These are phyloP conservation scores for Rhypophila decipiens DNA, from an alignment of 495 filamentous ascomycete genomes.

Conservation along the genomic window DNA sequence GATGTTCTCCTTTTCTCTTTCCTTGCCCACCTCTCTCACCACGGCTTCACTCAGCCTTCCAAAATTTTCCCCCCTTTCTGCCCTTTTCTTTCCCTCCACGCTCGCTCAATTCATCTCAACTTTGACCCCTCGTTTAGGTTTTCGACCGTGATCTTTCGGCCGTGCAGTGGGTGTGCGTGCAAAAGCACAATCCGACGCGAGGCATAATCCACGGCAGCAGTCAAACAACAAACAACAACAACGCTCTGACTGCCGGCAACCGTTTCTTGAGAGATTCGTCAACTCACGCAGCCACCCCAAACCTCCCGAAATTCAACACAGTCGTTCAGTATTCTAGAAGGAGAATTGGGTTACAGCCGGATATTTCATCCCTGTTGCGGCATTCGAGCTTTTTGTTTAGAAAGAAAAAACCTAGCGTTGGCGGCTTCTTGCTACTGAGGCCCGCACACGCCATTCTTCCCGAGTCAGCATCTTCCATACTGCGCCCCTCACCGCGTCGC, in stretches of 20 bases:
- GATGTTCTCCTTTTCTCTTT: constrained; percentile 27
- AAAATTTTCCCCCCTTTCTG: constrained; percentile 11
- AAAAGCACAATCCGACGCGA: no score
- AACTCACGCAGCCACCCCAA: no score
- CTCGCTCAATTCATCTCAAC: constrained; percentile 20
- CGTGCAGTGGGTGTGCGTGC: constrained; percentile 8
- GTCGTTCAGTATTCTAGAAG: no score
- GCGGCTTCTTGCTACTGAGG: constrained; percentile 3
- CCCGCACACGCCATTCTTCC: constrained; percentile 9
- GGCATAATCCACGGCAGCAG: no score
- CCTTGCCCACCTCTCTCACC: constrained; percentile 23
- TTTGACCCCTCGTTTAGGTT: constrained; percentile 18
- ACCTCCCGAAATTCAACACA: no score
- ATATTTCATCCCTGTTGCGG: background rate
- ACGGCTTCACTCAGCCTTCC: constrained; percentile 12
- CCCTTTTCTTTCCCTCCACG: constrained; percentile 16
- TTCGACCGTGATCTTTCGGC: constrained; percentile 13
- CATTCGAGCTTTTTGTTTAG: constrained; percentile 6
- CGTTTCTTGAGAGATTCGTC: no score
- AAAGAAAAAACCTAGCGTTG: no score
- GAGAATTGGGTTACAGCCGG: no score
- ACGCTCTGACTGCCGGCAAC: no score
- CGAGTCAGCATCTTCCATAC: constrained; percentile 27
- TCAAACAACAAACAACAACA: no score
- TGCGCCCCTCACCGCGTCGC: constrained; percentile 23